Evolutionary conservation across 176 grass and related monocot species (phyloP).

Genomic region (Avena sativa): DNA sequence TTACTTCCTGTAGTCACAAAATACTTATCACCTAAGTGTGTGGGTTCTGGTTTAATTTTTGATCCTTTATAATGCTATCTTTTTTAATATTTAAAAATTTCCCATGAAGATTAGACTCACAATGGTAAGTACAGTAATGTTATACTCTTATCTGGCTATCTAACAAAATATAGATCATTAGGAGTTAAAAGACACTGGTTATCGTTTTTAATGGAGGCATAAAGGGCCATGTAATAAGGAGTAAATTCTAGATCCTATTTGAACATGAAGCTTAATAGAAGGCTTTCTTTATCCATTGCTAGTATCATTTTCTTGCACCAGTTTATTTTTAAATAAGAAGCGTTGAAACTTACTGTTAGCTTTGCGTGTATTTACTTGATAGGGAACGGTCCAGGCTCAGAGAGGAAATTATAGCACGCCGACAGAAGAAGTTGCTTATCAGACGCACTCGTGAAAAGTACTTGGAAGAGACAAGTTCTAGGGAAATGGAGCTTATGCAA

Average conservation of each 20-base stretch:
- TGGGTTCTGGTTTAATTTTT: constrained; percentile 22
- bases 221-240: background rate
- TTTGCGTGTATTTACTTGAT: constrained; percentile 38
- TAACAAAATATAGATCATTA: constrained; percentile 2
- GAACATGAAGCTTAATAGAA: constrained; percentile 12
- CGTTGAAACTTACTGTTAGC: constrained; percentile 4
- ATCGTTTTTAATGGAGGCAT: constrained; percentile 6
- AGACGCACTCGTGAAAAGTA: constrained; percentile 79
- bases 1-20: background rate
- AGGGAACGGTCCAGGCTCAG: constrained; percentile 86
- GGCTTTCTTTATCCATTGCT: background rate
- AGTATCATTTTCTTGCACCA: constrained; percentile 13
- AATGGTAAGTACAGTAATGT: background rate
- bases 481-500: constrained; percentile 90
- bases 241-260: constrained; percentile 12
- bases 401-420: constrained; percentile 83
- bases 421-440: constrained; percentile 90
- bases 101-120: background rate
- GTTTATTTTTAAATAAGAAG: constrained; percentile 23
- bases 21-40: constrained; percentile 8
- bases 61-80: constrained; percentile 21
- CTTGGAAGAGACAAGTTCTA: constrained; percentile 75
- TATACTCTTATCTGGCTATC: background rate
- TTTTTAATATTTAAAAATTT: constrained; percentile 4
- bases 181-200: background rate